These are phyloP conservation scores for Cryptosporidium sp. DNA, from an alignment of 169 alveolate genomes.

Conservation along the genomic window DNA sequence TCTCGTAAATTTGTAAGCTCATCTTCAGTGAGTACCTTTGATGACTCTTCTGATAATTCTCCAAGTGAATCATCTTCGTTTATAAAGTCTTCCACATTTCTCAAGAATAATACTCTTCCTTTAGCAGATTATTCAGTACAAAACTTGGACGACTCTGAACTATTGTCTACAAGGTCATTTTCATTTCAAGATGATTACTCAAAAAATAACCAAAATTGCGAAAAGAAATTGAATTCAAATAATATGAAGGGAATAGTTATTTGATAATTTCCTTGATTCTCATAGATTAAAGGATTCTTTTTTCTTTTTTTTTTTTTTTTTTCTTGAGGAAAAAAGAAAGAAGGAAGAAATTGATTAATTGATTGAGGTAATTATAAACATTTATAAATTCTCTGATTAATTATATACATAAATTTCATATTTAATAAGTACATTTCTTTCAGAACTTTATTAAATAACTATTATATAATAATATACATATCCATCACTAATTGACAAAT, in stretches of 20 bases:
- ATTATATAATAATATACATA: no score
- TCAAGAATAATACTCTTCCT: conserved; percentile 54
- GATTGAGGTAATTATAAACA: no score
- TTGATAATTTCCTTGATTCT: neutral
- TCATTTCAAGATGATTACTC: neutral
- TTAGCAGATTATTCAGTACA: conserved; percentile 63
- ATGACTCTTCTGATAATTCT: conserved; percentile 41
- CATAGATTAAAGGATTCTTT: no score
- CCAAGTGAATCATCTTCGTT: neutral
- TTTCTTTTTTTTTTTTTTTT: no score
- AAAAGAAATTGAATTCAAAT: neutral
- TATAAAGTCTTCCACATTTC: conserved; percentile 36
- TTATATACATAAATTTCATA: neutral
- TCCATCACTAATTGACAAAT: no score
- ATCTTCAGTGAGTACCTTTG: conserved; percentile 66
- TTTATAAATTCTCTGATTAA: no score
- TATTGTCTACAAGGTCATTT: conserved; percentile 9
- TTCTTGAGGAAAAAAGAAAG: neutral
- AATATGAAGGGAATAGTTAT: conserved; percentile 31
- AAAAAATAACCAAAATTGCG: neutral
- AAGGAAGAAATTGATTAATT: no score
- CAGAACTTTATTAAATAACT: no score
- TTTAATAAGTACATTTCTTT: no score
- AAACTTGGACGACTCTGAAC: neutral
- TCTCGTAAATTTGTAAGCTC: conserved; percentile 53